Percentiles rank a stretch among this genome's conserved stretches.
These are phyloP conservation scores for Leishmania major DNA, from an alignment of 208 protist species.

Conservation along the genomic window DNA sequence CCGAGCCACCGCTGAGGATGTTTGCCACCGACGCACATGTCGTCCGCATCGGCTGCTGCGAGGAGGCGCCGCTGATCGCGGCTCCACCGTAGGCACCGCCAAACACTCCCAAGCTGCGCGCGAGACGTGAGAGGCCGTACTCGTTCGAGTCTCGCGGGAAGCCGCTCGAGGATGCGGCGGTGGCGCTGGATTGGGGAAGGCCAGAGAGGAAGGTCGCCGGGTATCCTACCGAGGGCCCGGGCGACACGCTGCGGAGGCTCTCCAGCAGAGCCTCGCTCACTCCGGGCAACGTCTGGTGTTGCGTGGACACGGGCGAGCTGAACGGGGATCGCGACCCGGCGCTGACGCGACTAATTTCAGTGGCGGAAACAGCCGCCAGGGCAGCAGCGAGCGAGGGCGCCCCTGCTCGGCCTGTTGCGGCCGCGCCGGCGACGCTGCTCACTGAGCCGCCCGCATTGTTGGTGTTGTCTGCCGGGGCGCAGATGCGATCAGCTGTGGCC, in stretches of 20 bases:
- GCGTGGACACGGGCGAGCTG: background rate
- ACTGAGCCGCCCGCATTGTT: too few relatives aligned
- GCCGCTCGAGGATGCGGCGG: background rate
- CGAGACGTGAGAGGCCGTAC: constrained; percentile 26
- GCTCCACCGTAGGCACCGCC: constrained; percentile 4
- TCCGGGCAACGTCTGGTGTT: constrained; percentile 1
- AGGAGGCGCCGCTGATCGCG: background rate
- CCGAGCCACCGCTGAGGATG: constrained; percentile 1
- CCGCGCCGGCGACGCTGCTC: background rate
- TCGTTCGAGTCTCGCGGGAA: constrained; percentile 23
- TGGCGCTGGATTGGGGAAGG: background rate
- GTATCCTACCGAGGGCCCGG: constrained; percentile 2
- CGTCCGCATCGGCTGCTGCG: background rate
- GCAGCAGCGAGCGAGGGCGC: constrained; percentile 4
- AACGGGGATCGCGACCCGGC: background rate
- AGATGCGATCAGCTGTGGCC: constrained; percentile 17
- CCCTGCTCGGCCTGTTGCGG: background rate
- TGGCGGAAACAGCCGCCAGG: constrained; percentile 1
- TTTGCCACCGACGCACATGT: background rate
- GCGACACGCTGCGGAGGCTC: constrained; percentile 6
- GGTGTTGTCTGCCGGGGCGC: background rate
- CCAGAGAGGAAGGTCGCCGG: constrained; percentile 5
- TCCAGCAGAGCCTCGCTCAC: constrained; percentile 18
- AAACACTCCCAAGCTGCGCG: constrained; percentile 26
- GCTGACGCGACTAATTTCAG: background rate